Percentiles rank a stretch among this genome's conserved stretches.
Evolutionary conservation across 1,139 yeast species (phyloP).

Genomic region (Barnettozyma hawaiiensis): DNA sequence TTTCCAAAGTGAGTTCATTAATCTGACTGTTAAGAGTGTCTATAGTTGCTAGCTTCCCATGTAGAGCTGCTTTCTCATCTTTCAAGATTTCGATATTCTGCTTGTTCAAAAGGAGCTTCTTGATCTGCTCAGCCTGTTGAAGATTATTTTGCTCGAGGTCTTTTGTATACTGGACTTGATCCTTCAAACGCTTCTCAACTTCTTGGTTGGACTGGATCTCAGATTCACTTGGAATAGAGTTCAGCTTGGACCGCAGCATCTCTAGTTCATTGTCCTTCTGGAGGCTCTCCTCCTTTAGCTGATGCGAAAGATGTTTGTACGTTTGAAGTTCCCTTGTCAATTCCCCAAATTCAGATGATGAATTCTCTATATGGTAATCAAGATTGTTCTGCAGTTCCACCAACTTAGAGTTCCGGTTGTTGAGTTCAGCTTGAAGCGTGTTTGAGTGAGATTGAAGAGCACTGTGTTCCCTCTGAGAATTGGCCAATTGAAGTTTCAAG

Average conservation of each 20-base stretch:
- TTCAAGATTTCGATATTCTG: slow-evolving; percentile 47
- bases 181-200: slow-evolving; percentile 50
- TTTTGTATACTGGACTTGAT: slow-evolving; percentile 50
- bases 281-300: slow-evolving; percentile 7
- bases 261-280: slow-evolving; percentile 31
- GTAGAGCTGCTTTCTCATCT: slow-evolving; percentile 41
- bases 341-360: slow-evolving; percentile 10
- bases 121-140: slow-evolving; percentile 42
- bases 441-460: slow-evolving; percentile 10
- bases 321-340: neutral
- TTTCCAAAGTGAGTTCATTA: slow-evolving; percentile 48
- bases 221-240: slow-evolving; percentile 9
- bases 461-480: slow-evolving; percentile 13
- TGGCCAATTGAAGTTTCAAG: slow-evolving; percentile 15
- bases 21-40: slow-evolving; percentile 43
- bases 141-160: slow-evolving; percentile 48
- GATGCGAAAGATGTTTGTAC: neutral
- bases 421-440: slow-evolving; percentile 4
- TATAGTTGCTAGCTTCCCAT: slow-evolving; percentile 37
- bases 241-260: slow-evolving; percentile 33
- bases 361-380: slow-evolving; percentile 11
- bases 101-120: slow-evolving; percentile 37
- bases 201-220: slow-evolving; percentile 28
- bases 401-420: slow-evolving; percentile 23
- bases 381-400: slow-evolving; percentile 19